A percentile compares a stretch with the other conserved stretches of the same genome.
Conservation (phyloP, 139 green algal genomes). For the Closterium sp. region DNA sequence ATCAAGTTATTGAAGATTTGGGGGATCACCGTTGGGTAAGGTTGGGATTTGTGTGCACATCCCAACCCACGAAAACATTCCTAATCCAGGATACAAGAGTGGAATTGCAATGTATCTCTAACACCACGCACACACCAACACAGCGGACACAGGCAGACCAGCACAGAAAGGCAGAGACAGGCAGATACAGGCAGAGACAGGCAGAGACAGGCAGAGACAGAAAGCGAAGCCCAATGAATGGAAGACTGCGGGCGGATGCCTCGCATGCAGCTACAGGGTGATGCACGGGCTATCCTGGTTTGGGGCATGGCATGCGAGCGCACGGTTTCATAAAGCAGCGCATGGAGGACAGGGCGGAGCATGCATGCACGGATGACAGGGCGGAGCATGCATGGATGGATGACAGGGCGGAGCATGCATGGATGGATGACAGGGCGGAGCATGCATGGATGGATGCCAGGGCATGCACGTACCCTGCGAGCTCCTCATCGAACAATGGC, state of each 20-base stretch:
- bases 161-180: background rate
- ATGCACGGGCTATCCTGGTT: background rate
- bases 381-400: background rate
- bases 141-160: no score
- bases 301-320: background rate
- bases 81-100: no score
- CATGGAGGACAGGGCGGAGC: background rate
- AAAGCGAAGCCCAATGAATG: background rate
- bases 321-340: no score
- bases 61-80: no score
- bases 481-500: slow-evolving; percentile 51
- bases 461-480: slow-evolving; percentile 30
- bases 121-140: background rate
- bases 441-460: background rate
- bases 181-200: background rate
- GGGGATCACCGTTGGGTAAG: no score
- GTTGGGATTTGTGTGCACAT: no score
- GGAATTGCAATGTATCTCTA: no score
- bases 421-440: background rate
- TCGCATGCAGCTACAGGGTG: background rate
- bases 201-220: background rate
- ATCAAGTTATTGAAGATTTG: no score
- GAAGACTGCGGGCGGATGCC: background rate
- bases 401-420: background rate
- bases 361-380: background rate